Base-by-base conservation (phyloP, 805 yeast species). In the Tetrapisispora pingtungensis region DNA sequence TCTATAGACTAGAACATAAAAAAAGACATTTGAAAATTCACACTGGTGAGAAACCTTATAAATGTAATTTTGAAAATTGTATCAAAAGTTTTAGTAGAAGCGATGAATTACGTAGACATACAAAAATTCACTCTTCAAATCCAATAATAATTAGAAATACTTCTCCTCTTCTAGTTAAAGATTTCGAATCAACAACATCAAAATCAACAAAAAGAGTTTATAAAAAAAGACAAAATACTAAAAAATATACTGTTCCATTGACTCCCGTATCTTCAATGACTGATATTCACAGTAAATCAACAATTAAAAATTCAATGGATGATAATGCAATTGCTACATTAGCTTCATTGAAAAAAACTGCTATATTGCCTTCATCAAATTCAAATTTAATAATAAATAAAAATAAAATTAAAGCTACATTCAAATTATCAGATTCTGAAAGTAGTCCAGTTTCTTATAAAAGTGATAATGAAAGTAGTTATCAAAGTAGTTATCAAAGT, bases 41-140 rank as follows among this genome's bases (percentile, higher is more conserved):
- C 65, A 86, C 96, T 1, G 96, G 96, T 38, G 95, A 86, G 60
- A 84, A 85, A 59, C 94, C 95, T 2, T 89, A 84, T 58, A 80
- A 78, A 40, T 86, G 96, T 62, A 74, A 79, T 20, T 85, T 73
- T 54, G 87, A 89, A 1, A 84, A 84, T n/a, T 86, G 96, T 63
- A 62, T 78, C 44, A 85, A 87, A 64, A 72, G 85, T 50, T 86
- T 86, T 59, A 74, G 83, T 46, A 72, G 95, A 48, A 73, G 81
- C 26, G 95, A 86, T 64, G 95, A 86, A 65, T 71, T 86, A 44
- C 85, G 95, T 10, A 70, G 95, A 51, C 96, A 86, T 64, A 72
- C 82, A 40, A 68, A 94, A 49, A 86, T 84, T 44, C 95, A 86
- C 64, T 5, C 19, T 15, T n/a, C 24, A 17, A 19, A 6, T 15